A percentile compares a stretch with the other conserved stretches of the same genome.
Evolutionary conservation across 2,329 filamentous ascomycete species (phyloP).

Genomic region (Diplodia intermedia): DNA sequence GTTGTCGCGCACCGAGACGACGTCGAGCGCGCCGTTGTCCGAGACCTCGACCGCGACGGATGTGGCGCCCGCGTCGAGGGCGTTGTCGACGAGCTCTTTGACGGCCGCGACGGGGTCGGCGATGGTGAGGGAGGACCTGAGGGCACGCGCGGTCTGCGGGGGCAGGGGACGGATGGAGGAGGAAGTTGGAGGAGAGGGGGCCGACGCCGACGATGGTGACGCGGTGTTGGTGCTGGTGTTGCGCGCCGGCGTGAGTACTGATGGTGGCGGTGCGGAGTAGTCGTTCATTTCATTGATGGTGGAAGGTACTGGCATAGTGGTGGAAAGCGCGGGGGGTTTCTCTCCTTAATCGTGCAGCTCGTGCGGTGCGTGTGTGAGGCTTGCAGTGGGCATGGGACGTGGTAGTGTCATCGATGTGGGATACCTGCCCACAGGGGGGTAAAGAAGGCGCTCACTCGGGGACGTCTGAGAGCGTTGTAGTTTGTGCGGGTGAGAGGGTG

Average conservation of each 20-base stretch:
- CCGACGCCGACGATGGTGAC: background rate
- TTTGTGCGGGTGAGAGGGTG: background rate
- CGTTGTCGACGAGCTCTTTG: slow-evolving; percentile 81
- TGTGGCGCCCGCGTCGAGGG: slow-evolving; percentile 73
- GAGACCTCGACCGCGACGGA: slow-evolving; percentile 70
- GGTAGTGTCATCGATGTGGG: background rate
- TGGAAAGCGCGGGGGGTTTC: too few species aligned
- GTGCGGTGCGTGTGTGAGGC: too few species aligned
- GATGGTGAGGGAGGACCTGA: slow-evolving; percentile 68
- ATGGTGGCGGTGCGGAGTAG: background rate
- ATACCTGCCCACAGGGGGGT: background rate
- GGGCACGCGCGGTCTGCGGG: slow-evolving; percentile 56
- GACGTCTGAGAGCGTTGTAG: background rate
- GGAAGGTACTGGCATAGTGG: too few species aligned
- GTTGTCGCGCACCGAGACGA: slow-evolving; percentile 70
- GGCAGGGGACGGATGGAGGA: slow-evolving; percentile 45
- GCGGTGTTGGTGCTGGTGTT: background rate
- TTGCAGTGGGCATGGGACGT: too few species aligned
- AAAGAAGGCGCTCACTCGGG: background rate
- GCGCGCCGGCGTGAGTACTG: background rate
- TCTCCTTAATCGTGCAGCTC: too few species aligned
- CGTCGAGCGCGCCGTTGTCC: slow-evolving; percentile 67
- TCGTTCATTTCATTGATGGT: too few species aligned
- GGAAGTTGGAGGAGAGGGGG: background rate
- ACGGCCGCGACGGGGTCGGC: slow-evolving; percentile 67